Percentiles rank a stretch among this genome's conserved stretches.
phyloP scores from a whole-genome alignment of 768 basidiomycete species.

The Amanita inopinata region DNA sequence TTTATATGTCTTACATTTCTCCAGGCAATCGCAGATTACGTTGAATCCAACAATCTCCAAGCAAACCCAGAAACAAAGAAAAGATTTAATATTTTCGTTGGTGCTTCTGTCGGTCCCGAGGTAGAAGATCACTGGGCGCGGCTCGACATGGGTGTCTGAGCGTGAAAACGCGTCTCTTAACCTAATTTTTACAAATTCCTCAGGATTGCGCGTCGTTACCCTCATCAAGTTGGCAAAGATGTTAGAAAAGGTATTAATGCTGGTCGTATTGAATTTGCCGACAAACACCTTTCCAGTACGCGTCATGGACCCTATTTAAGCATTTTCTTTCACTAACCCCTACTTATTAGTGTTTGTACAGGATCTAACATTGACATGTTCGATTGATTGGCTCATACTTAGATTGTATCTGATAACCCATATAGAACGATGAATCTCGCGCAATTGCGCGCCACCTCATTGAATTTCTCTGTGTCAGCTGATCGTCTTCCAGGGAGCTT shows the following conservation, averaged over 20 bases:
- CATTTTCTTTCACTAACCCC: background rate
- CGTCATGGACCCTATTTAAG: conserved; percentile 1
- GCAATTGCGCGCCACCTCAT: conserved; percentile 37
- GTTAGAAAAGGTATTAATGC: conserved; percentile 38
- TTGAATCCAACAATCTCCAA: conserved; percentile 34
- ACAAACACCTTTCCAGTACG: conserved; percentile 41
- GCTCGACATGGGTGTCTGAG: conserved; percentile 31
- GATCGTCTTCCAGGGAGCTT: conserved; percentile 31
- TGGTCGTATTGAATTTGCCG: conserved; percentile 36
- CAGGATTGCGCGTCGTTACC: conserved; percentile 35
- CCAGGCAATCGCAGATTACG: conserved; percentile 36
- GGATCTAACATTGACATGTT: conserved; percentile 36
- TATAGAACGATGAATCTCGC: conserved; percentile 27
- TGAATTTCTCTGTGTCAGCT: conserved; percentile 30
- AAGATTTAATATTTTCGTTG: conserved; percentile 39
- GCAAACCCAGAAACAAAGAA: conserved; percentile 31
- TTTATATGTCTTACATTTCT: no score
- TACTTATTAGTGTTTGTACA: conserved; percentile 34
- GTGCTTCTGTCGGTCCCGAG: conserved; percentile 38
- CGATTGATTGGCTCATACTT: no score
- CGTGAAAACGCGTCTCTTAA: background rate
- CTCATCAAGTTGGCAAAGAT: conserved; percentile 41
- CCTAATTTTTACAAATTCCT: background rate
- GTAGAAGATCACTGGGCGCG: conserved; percentile 39
- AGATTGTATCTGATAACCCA: no score